A percentile compares a stretch with the other conserved stretches of the same genome.
Evolutionary conservation across 345 rosid species (phyloP).

Genomic region (Gossypium anomalum): DNA sequence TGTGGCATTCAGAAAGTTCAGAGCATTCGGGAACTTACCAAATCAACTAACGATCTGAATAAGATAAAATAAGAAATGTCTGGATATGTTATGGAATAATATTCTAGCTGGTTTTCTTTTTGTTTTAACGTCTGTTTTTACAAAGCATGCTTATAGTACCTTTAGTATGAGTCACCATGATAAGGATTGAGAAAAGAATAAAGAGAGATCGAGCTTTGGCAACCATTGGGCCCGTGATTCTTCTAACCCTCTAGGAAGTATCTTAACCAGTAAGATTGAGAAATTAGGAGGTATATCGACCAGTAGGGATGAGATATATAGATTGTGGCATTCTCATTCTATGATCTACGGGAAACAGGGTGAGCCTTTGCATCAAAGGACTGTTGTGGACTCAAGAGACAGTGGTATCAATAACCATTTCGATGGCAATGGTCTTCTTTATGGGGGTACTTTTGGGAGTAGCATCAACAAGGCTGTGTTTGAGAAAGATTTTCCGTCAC

Average conservation of each 20-base stretch:
- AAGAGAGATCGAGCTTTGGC: conserved; percentile 45
- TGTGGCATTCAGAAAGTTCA: no score
- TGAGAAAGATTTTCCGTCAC: conserved; percentile 80
- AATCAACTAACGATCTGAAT: no score
- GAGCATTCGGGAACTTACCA: no score
- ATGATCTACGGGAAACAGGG: conserved; percentile 62
- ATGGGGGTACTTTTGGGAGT: conserved; percentile 36
- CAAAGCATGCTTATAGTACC: conserved; percentile 57
- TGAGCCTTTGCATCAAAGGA: conserved; percentile 43
- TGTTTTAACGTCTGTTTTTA: no score
- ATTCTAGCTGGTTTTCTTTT: no score
- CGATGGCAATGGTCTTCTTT: conserved; percentile 48
- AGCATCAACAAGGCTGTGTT: conserved; percentile 51
- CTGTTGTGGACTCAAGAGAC: conserved; percentile 37
- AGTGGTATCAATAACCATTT: conserved; percentile 37
- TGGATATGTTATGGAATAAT: no score
- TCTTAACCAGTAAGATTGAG: conserved; percentile 31
- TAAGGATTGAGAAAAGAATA: conserved; percentile 66
- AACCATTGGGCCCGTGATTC: conserved; percentile 63
- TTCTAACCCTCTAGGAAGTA: conserved; percentile 43
- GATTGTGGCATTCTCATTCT: conserved; percentile 53
- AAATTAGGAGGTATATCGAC: conserved; percentile 38
- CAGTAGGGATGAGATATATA: conserved; percentile 45
- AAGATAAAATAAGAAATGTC: no score
- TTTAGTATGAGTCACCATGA: conserved; percentile 64